Conservation (phyloP, 2,329 filamentous ascomycete genomes). For the Pezicula radicicola region DNA sequence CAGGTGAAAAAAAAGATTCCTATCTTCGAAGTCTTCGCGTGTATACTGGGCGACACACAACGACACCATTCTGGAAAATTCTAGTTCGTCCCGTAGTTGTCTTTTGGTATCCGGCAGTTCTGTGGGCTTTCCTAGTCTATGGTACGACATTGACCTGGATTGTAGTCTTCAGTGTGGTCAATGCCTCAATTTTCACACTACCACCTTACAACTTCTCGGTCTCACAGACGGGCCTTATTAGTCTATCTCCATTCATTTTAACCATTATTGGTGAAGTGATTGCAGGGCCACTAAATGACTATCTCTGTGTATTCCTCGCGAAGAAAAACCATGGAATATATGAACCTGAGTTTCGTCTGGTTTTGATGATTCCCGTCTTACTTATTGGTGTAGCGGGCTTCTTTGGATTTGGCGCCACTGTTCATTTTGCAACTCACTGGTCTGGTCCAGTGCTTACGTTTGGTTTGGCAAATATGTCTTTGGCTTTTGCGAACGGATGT, state of each 20-base stretch:
- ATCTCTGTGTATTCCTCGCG: conserved; percentile 31
- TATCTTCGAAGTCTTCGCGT: conserved; percentile 25
- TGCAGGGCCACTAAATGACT: conserved; percentile 43
- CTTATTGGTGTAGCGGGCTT: conserved; percentile 9
- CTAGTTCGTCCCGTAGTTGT: conserved; percentile 31
- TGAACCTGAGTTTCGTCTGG: conserved; percentile 30
- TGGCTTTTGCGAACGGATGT: conserved; percentile 16
- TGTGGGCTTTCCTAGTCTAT: conserved; percentile 37
- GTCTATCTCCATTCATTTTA: conserved; percentile 45
- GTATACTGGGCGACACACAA: conserved; percentile 30
- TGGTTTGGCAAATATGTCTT: conserved; percentile 17
- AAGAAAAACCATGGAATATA: conserved; percentile 31
- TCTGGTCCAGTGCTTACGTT: conserved; percentile 17
- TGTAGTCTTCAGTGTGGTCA: conserved; percentile 43
- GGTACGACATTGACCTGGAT: conserved; percentile 39
- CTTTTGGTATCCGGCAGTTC: conserved; percentile 33
- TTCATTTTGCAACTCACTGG: conserved; percentile 16
- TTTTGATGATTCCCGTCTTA: conserved; percentile 13
- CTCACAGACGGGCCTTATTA: conserved; percentile 46
- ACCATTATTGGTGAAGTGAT: conserved; percentile 42
- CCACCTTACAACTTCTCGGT: conserved; percentile 40
- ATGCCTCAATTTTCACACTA: conserved; percentile 33
- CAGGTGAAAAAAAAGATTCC: conserved; percentile 22
- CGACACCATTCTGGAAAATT: conserved; percentile 31
- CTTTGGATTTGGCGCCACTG: conserved; percentile 18